Evolutionary conservation across 2,329 filamentous ascomycete species (phyloP), one percentile per base, ranked within the genome.

Genomic region (Clathrospora elynae): DNA sequence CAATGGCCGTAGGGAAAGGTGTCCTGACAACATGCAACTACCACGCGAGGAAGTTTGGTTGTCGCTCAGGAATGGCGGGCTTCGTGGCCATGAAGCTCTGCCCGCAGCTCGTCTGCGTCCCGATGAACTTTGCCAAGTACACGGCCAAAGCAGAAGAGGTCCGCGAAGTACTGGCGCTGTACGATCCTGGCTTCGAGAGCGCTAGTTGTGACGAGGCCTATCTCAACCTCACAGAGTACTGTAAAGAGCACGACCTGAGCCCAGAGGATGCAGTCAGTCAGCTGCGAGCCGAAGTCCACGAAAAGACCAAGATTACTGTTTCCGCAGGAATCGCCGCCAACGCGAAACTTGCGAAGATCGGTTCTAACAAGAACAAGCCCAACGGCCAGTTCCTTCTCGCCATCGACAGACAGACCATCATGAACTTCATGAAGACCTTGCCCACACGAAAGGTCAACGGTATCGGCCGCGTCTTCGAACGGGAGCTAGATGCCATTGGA

Each of bases 201-300:
- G 90, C 92, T 0, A 96, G 90, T 64, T 91, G 96, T 53, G 93
- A 99, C 58, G 93, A 99, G 69, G 93, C 93, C 1, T 99, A 96
- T 64, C 76, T 99, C 18, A 97, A 99, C 60, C 88, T 99, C 45
- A 97, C 93, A 0, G 76, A 68, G 35, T 97, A 95, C 65, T 96
- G 92, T 62, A 57, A 73, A 8, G 79, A 83, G 22, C 84, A 91
- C 49, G 63, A 79, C 8, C 78, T 92, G 64, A 75, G 71, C 0
- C 85, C 92, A 0, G 84, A 86, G 31, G 85, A 89, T 19, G 88
- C 78, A 0, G 87, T 96, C 9, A 78, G 83, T 30, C 84, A 91
- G 57, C 83, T 97, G 74, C 83, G 93, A 7, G 77, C 77, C 8
- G 84, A 95, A 60, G 82, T 99, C 1, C 78, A 86, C 24, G 80